Conservation (phyloP, 176 grass and related monocot species). For the Eragrostis nindensis region DNA sequence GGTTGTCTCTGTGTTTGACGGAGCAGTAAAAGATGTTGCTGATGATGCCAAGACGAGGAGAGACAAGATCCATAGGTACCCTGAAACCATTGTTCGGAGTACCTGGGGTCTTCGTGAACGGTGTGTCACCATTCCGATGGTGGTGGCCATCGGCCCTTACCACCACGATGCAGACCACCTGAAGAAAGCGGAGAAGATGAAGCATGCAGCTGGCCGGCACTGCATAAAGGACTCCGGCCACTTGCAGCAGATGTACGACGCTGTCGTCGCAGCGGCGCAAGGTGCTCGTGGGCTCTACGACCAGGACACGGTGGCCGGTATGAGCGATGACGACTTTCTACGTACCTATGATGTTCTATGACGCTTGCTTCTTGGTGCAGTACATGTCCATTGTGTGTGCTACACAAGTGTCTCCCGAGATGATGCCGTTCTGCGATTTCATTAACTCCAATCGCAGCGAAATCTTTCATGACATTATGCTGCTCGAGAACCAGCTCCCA, state of each 20-base stretch:
- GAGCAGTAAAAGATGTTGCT: neutral
- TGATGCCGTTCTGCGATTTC: neutral
- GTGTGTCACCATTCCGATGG: neutral
- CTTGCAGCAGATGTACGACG: neutral
- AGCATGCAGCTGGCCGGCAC: neutral
- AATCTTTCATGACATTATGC: neutral
- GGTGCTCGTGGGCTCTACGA: neutral
- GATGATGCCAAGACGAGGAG: neutral
- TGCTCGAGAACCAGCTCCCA: slow-evolving; percentile 18
- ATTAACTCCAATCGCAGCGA: neutral
- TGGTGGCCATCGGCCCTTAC: slow-evolving; percentile 9
- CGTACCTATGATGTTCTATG: neutral
- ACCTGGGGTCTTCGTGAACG: neutral
- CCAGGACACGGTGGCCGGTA: neutral
- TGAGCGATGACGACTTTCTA: neutral
- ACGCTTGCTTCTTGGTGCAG: slow-evolving; percentile 17
- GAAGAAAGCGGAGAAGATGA: neutral
- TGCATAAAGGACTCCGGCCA: neutral
- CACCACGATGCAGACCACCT: neutral
- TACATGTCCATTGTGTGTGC: neutral
- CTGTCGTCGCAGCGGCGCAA: neutral
- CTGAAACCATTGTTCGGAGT: neutral
- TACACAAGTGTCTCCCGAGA: no score
- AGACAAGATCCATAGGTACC: neutral
- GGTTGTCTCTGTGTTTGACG: neutral